phyloP scores from a whole-genome alignment of 2,329 filamentous ascomycete species.

The Pseudofabraea citricarpa region DNA sequence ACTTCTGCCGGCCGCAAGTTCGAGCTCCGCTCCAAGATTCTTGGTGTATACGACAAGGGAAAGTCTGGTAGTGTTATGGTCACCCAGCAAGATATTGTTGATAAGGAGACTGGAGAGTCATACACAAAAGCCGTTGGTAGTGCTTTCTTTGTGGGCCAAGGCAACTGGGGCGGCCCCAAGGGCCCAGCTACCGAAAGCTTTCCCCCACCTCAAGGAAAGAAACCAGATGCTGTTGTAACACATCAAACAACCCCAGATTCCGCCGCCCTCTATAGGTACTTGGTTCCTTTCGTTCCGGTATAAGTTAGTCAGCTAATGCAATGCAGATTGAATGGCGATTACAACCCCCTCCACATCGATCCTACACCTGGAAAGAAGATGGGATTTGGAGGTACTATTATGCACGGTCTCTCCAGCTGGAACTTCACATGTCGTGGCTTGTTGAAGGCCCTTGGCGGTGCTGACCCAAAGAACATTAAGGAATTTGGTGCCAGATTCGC shows the following conservation, averaged over 20 bases:
- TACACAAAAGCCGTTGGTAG: constrained; percentile 56
- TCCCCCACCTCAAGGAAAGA: constrained; percentile 67
- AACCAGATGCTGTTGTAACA: constrained; percentile 65
- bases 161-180: constrained; percentile 83
- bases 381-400: constrained; percentile 85
- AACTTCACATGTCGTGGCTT: constrained; percentile 73
- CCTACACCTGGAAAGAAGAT: constrained; percentile 82
- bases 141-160: constrained; percentile 65
- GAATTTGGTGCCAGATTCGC: constrained; percentile 89
- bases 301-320: constrained; percentile 18
- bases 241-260: constrained; percentile 70
- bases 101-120: constrained; percentile 53
- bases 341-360: constrained; percentile 87
- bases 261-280: constrained; percentile 67
- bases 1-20: constrained; percentile 57
- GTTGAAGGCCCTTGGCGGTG: constrained; percentile 67
- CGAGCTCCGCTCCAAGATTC: constrained; percentile 57
- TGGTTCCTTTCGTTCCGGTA: no score
- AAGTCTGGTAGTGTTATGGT: constrained; percentile 65
- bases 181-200: constrained; percentile 76
- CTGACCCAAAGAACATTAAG: constrained; percentile 75
- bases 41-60: constrained; percentile 71
- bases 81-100: constrained; percentile 60
- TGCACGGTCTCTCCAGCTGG: constrained; percentile 86
- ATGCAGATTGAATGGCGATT: constrained; percentile 85